A percentile compares a stretch with the other conserved stretches of the same genome.
phyloP scores from a whole-genome alignment of 352 stramenopile genomes.

The Phytophthora melonis region DNA sequence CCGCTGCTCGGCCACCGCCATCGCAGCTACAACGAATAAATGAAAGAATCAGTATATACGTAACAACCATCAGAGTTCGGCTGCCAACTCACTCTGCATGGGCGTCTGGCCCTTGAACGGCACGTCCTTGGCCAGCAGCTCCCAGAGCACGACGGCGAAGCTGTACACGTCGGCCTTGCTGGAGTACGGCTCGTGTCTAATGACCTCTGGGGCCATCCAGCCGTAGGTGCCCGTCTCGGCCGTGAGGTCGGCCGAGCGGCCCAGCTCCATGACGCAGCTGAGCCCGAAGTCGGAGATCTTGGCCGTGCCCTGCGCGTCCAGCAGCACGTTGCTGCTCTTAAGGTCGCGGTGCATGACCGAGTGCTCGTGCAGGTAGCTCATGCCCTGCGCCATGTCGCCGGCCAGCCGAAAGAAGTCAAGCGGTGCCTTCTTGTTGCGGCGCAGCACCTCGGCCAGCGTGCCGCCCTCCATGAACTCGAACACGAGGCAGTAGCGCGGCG shows the following conservation, averaged over 20 bases:
- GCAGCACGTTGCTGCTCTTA: slow-evolving; percentile 92
- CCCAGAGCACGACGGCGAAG: slow-evolving; percentile 80
- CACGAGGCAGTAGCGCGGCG: slow-evolving; percentile 67
- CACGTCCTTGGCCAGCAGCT: slow-evolving; percentile 68
- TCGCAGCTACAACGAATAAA: slow-evolving; percentile 45
- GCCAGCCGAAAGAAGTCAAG: slow-evolving; percentile 71
- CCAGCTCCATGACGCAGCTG: slow-evolving; percentile 69
- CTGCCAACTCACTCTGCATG: slow-evolving; percentile 49
- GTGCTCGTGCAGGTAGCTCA: slow-evolving; percentile 91
- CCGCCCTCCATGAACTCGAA: slow-evolving; percentile 79
- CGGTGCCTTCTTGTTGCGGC: slow-evolving; percentile 32
- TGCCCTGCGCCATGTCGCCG: slow-evolving; percentile 68
- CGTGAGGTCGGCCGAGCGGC: slow-evolving; percentile 58
- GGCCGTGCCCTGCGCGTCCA: slow-evolving; percentile 59
- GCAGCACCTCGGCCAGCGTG: slow-evolving; percentile 55
- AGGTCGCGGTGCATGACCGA: slow-evolving; percentile 94
- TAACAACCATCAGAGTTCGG: no score
- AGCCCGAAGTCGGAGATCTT: slow-evolving; percentile 83
- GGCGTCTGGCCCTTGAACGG: slow-evolving; percentile 69
- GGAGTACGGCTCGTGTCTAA: slow-evolving; percentile 90
- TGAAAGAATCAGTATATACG: no score
- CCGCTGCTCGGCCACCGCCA: slow-evolving; percentile 66
- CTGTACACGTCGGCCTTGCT: slow-evolving; percentile 93
- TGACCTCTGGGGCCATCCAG: slow-evolving; percentile 94
- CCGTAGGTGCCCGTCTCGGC: slow-evolving; percentile 81